These are phyloP conservation scores for Phytophthora citricola DNA, from an alignment of 352 stramenopile genomes.

Conservation along the genomic window DNA sequence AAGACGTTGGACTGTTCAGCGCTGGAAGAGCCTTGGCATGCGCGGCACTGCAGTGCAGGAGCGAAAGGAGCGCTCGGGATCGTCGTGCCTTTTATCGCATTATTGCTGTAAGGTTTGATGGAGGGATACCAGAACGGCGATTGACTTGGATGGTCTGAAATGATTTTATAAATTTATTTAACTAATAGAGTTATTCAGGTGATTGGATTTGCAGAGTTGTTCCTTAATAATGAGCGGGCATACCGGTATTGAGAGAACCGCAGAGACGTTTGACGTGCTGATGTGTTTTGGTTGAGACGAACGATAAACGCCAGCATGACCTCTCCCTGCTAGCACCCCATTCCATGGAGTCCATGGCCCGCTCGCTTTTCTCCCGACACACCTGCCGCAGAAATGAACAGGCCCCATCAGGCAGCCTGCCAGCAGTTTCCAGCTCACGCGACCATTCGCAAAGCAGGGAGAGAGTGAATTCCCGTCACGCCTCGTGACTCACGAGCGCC, in stretches of 20 bases:
- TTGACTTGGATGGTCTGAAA: neutral
- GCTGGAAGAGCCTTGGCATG: constrained; percentile 13
- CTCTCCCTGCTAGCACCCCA: too few species aligned
- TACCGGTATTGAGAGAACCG: neutral
- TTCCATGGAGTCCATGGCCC: too few species aligned
- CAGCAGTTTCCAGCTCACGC: too few species aligned
- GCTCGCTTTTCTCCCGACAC: too few species aligned
- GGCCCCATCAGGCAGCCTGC: too few species aligned
- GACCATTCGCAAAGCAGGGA: too few species aligned
- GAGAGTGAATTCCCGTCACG: too few species aligned
- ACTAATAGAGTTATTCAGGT: neutral
- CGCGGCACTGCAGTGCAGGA: constrained; percentile 1
- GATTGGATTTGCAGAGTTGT: neutral
- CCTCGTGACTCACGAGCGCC: too few species aligned
- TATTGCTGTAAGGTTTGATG: constrained; percentile 1
- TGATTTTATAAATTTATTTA: neutral
- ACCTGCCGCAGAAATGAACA: too few species aligned
- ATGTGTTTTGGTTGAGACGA: too few species aligned
- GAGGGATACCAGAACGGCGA: neutral
- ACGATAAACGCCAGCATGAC: too few species aligned
- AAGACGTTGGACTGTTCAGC: constrained; percentile 10
- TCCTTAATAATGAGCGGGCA: neutral
- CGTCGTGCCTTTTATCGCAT: constrained; percentile 11
- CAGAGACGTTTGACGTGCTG: too few species aligned
- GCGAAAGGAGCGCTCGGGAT: constrained; percentile 9